Percentiles rank a stretch among this genome's conserved stretches.
Evolutionary conservation across 805 yeast genomes (phyloP).

Genomic region (Candida tibetensis): DNA sequence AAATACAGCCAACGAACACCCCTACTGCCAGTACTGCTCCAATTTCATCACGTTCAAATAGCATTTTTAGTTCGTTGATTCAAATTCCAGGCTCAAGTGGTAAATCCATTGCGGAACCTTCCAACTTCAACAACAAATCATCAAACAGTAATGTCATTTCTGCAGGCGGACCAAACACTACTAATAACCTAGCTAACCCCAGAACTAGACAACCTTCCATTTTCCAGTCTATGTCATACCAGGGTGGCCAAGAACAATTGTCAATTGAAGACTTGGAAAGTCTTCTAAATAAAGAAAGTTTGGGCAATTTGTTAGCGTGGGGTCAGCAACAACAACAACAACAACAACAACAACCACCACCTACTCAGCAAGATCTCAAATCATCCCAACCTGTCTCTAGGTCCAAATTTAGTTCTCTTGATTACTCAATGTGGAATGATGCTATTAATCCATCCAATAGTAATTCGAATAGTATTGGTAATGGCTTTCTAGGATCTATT

Average conservation of each 20-base stretch:
- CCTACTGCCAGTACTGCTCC: constrained; percentile 7
- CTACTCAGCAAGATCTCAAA: constrained; percentile 10
- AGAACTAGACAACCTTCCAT: constrained; percentile 20
- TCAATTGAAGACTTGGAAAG: constrained; percentile 33
- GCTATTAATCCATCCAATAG: not conserved
- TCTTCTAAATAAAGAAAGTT: constrained; percentile 30
- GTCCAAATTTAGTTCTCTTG: constrained; percentile 28
- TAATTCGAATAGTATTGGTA: constrained; percentile 14
- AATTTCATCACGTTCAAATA: constrained; percentile 26
- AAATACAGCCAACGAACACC: constrained; percentile 8
- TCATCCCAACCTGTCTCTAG: constrained; percentile 14
- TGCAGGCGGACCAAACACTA: constrained; percentile 8
- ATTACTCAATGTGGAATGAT: constrained; percentile 19
- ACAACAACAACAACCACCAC: constrained; percentile 14
- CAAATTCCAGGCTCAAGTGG: constrained; percentile 36
- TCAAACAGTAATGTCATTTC: constrained; percentile 6
- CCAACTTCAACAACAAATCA: constrained; percentile 1
- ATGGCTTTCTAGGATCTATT: constrained; percentile 24
- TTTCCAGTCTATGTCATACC: constrained; percentile 15
- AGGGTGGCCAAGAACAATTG: constrained; percentile 16
- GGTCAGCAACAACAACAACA: constrained; percentile 18
- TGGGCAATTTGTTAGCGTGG: constrained; percentile 31
- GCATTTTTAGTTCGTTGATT: constrained; percentile 38
- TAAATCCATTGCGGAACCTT: constrained; percentile 30
- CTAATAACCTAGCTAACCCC: constrained; percentile 8